phyloP scores from a whole-genome alignment of 163 green algal species.

The Scenedesmus sp. region DNA sequence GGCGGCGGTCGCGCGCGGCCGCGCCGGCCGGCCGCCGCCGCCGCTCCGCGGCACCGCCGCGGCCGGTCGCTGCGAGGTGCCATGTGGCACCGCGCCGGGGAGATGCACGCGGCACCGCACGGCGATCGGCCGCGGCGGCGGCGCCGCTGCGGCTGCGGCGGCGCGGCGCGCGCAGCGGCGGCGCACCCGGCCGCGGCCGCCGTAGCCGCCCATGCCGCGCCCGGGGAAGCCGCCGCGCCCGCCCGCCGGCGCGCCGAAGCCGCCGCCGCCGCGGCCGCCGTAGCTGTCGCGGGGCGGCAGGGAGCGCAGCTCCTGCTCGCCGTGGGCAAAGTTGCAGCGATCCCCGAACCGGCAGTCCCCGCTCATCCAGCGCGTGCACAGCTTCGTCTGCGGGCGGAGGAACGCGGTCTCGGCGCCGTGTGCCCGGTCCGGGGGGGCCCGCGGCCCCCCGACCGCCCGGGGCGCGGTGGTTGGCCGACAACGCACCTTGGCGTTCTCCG shows the following conservation, averaged over 20 bases:
- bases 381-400: constrained; percentile 28
- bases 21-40: no score
- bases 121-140: no score
- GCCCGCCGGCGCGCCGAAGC: constrained; percentile 9
- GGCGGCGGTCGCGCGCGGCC: no score
- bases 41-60: no score
- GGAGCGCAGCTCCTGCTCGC: constrained; percentile 69
- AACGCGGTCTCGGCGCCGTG: no score
- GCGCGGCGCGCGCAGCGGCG: no score
- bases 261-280: constrained; percentile 28
- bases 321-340: constrained; percentile 86
- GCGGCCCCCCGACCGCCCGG: neutral
- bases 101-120: no score
- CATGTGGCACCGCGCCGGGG: no score
- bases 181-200: neutral
- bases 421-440: neutral
- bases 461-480: constrained; percentile 9
- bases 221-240: constrained; percentile 17
- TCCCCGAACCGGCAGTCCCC: constrained; percentile 50
- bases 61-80: no score
- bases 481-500: constrained; percentile 72
- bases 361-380: constrained; percentile 43
- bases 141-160: no score
- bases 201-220: constrained; percentile 30
- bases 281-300: constrained; percentile 41